Evolutionary conservation across 768 basidiomycete species (phyloP).

Genomic region (Tubosaeta sp.): DNA sequence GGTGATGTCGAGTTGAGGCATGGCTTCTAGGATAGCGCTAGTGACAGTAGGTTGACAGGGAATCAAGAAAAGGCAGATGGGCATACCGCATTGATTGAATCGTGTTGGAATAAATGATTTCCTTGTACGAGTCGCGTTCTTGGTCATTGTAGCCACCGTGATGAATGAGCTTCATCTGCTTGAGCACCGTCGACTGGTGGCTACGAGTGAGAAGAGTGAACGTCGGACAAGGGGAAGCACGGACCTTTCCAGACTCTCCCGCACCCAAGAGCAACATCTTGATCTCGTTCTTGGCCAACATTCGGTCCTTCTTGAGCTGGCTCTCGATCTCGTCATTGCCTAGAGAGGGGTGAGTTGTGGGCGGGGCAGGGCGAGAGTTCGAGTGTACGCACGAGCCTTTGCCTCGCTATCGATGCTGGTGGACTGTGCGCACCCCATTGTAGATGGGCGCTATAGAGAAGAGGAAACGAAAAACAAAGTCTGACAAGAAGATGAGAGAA

Average conservation of each 20-base stretch:
- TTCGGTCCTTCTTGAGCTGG: slow-evolving; percentile 84
- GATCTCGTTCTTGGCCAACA: slow-evolving; percentile 90
- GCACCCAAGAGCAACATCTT: slow-evolving; percentile 96
- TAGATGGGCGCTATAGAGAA: slow-evolving; percentile 8
- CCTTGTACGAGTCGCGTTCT: slow-evolving; percentile 91
- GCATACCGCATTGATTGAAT: slow-evolving; percentile 90
- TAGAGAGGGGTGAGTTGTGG: slow-evolving; percentile 22
- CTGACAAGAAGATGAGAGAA: slow-evolving; percentile 6
- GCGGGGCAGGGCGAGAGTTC: background rate
- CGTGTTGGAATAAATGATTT: slow-evolving; percentile 92
- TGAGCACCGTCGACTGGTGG: slow-evolving; percentile 78
- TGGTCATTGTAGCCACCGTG: slow-evolving; percentile 84
- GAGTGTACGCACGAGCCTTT: slow-evolving; percentile 63
- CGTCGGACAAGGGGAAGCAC: slow-evolving; percentile 11
- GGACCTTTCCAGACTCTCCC: slow-evolving; percentile 93
- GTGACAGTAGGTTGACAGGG: background rate
- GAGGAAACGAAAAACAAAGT: slow-evolving; percentile 6
- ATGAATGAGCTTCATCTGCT: slow-evolving; percentile 98
- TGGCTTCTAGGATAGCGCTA: slow-evolving; percentile 88
- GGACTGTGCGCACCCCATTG: slow-evolving; percentile 78
- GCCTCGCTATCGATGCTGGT: slow-evolving; percentile 72
- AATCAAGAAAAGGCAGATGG: background rate
- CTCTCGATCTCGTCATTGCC: slow-evolving; percentile 93
- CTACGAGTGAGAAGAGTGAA: background rate
- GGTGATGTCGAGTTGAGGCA: slow-evolving; percentile 67